Base-by-base conservation (phyloP, 2,329 filamentous ascomycete genomes). In the Neonectria faginata region DNA sequence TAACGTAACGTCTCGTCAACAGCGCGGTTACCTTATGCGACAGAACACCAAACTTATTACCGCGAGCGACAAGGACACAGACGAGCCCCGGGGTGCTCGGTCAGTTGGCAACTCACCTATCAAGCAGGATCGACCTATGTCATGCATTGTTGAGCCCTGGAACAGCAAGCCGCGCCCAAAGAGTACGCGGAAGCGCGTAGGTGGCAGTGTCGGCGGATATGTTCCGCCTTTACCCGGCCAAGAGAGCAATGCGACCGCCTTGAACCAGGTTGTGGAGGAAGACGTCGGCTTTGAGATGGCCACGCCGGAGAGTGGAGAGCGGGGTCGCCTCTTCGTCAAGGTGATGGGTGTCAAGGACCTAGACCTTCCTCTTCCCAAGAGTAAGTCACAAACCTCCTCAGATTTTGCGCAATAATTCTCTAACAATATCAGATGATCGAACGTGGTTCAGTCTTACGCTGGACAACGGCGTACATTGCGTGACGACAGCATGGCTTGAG, bases 11-110 rank as follows among this genome's bases (percentile, higher is more conserved):
- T 74, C 81, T 73, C 84, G 80, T 71, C 85, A 85, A 89, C 92
- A 97, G 94, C 94, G 97, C 83, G 96, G 96, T 61, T 99, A 99
- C 76, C 86, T 98, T 50, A 99, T 98, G 95, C 90, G 96, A 74
- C 95, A 99, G 74, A 99, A 98, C 80, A 98, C 95, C 3, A 98
- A 98, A 79, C 88, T 99, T 58, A 93, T 99, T 55, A 89, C 97
- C 54, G 96, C 96, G n/a, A 97, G 91, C 77, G 91, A 93, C 78
- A 91, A 91, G 69, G 85, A 91, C 67, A 80, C 83, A 33, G 83
- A 91, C 77, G 75, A 89, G 79, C 69, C 80, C 69, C 79, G 83
- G 78, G 78, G 84, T 25, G 84, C 84, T 22, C 87, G 88, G 60
- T 89, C 90, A 29, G 88, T 86, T 14, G 88, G 87, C 16, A 90